A percentile compares a stretch with the other conserved stretches of the same genome.
phyloP scores from a whole-genome alignment of 2,329 filamentous ascomycete species.

The Fusarium staphyleae region DNA sequence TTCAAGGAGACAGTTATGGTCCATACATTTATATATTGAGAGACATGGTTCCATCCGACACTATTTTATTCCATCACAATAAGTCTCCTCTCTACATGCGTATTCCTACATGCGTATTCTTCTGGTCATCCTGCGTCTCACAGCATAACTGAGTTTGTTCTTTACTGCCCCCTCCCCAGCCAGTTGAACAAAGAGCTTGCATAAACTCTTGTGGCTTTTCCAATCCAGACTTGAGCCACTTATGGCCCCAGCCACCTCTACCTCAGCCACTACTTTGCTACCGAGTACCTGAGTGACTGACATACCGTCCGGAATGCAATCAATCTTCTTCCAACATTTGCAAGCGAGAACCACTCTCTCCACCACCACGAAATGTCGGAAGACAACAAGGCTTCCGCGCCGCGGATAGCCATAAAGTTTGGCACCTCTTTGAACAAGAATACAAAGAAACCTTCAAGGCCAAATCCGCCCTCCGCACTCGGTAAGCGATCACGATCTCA shows the following conservation, averaged over 20 bases:
- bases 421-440: conserved; percentile 44
- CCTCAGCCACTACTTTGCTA: neutral
- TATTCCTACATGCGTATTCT: too few species aligned
- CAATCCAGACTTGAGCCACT: neutral
- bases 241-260: neutral
- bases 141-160: too few species aligned
- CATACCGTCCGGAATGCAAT: conserved; percentile 10
- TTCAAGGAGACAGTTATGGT: too few species aligned
- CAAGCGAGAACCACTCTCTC: neutral
- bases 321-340: neutral
- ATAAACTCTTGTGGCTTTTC: too few species aligned
- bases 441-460: conserved; percentile 41
- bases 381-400: conserved; percentile 40
- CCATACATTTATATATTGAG: too few species aligned
- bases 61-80: too few species aligned
- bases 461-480: conserved; percentile 52
- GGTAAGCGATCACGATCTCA: conserved; percentile 58
- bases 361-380: conserved; percentile 30
- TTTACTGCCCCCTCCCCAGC: too few species aligned
- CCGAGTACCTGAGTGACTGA: conserved; percentile 12
- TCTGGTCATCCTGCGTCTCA: too few species aligned
- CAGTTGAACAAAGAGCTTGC: too few species aligned
- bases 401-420: conserved; percentile 59
- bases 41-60: too few species aligned
- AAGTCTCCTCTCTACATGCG: too few species aligned